Evolutionary conservation across 2,329 filamentous ascomycete genomes (phyloP), one percentile per base, ranked within the genome.

Genomic region (Atkinsonella hypoxylon): DNA sequence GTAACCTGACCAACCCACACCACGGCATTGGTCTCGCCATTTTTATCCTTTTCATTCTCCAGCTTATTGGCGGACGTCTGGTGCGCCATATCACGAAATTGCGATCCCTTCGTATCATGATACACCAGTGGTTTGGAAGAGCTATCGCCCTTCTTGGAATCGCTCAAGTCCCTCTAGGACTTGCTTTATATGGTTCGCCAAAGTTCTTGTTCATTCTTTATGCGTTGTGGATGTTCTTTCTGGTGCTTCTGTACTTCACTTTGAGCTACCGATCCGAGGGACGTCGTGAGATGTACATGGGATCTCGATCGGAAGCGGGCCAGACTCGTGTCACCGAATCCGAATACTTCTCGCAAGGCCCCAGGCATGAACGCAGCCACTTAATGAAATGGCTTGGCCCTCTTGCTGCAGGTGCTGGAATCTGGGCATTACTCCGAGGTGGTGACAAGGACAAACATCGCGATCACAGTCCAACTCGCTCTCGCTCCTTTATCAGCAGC

Each of bases 131-230:
- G 89, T 70, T 87, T 17, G 93, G 93, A 17, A 77, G 90, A 51
- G 71, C 79, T 0, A 81, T 91, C 59, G 85, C 87, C 2, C 68
- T 97, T 17, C 73, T 98, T 4, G 93, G 88, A 0, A 82, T 97
- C 56, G 78, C 83, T 3, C 93, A 98, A 64, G 81, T 98, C 11
- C 86, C 93, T 0, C 75, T 98, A 0, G 93, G 93, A 0, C 74
- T 98, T 45, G 90, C 90, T 0, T 74, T 98, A 1, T 98, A 96
- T 61, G 93, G 93, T 6, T 95, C 90, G 31, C 91, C 93, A 5
- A 81, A 85, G 60, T 79, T 78, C 38, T 76, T 90, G 3, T 98
- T 97, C 64, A 82, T 98, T 48, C 72, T 97, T 3, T 98, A 86
- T 61, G 78, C 90, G 0, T 55, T 97, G 0, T 91, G 85, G 74